These are phyloP conservation scores for Diaporthe australafricana DNA, from an alignment of 2,329 filamentous ascomycete genomes.

Conservation along the genomic window DNA sequence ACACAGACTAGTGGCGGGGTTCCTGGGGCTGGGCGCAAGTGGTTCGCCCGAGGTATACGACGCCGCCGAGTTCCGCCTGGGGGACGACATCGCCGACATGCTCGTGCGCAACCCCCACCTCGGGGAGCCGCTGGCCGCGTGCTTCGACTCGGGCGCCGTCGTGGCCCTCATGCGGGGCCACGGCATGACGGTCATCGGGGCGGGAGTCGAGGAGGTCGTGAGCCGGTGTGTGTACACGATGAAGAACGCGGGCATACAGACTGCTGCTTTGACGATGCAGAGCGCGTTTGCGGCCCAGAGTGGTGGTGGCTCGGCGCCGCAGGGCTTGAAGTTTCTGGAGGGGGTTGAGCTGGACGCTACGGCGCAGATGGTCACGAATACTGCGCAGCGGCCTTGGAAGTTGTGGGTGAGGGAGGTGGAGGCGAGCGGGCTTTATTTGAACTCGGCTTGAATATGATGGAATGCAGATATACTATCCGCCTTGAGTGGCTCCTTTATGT, in stretches of 20 bases:
- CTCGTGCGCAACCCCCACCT: constrained; percentile 50
- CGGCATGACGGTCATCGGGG: constrained; percentile 54
- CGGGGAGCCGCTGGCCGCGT: constrained; percentile 48
- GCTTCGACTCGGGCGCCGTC: constrained; percentile 46
- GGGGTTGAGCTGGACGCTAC: constrained; percentile 38
- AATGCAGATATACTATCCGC: too few relatives aligned
- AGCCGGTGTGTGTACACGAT: constrained; percentile 56
- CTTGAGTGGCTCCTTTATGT: neutral
- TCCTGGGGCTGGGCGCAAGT: constrained; percentile 48
- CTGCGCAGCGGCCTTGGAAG: constrained; percentile 41
- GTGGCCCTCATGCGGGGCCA: constrained; percentile 59
- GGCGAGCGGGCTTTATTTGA: constrained; percentile 42
- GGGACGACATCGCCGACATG: constrained; percentile 48
- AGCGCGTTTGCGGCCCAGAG: constrained; percentile 35
- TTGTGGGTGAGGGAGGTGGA: constrained; percentile 44
- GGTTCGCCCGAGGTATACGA: constrained; percentile 47
- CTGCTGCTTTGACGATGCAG: constrained; percentile 48
- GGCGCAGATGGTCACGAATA: constrained; percentile 35
- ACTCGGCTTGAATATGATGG: constrained; percentile 16
- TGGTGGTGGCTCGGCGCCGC: neutral
- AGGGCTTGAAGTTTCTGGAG: constrained; percentile 35
- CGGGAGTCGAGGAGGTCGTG: constrained; percentile 53
- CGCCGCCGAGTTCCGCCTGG: constrained; percentile 43
- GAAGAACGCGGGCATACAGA: constrained; percentile 55
- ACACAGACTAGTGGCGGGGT: too few relatives aligned